A percentile compares a stretch with the other conserved stretches of the same genome.
These are phyloP conservation scores for Cornus suecica DNA, from an alignment of 148 eudicot genomes.

Conservation along the genomic window DNA sequence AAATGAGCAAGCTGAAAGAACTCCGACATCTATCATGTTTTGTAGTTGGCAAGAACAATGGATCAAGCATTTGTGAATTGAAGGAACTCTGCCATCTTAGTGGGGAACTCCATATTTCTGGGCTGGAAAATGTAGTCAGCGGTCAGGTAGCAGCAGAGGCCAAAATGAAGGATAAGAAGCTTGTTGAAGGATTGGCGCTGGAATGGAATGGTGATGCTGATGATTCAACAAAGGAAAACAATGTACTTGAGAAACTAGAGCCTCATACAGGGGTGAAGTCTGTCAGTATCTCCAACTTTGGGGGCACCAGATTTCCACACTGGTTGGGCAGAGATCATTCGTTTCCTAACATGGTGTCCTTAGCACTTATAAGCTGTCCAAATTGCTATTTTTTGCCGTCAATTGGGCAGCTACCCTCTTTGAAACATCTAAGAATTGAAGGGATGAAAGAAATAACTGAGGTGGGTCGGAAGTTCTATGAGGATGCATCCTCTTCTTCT, in stretches of 20 bases:
- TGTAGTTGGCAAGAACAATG: no score
- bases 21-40: no score
- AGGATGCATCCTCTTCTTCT: no score
- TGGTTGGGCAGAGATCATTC: slow-evolving; percentile 23
- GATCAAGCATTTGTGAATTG: background rate
- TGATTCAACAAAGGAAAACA: background rate
- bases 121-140: background rate
- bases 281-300: background rate
- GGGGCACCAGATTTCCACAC: background rate
- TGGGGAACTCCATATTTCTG: background rate
- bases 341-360: background rate
- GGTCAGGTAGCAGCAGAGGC: slow-evolving; percentile 8
- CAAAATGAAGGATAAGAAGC: background rate
- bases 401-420: slow-evolving; percentile 7
- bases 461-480: background rate
- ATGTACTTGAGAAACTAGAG: background rate
- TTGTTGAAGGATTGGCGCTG: background rate
- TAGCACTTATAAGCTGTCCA: background rate
- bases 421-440: slow-evolving; percentile 4
- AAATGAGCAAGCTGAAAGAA: no score
- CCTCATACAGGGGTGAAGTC: slow-evolving; percentile 10
- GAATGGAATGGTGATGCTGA: background rate
- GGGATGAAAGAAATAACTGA: background rate
- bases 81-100: background rate
- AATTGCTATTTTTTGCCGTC: slow-evolving; percentile 8